Evolutionary conservation across 2,329 filamentous ascomycete species (phyloP).

Genomic region (Pseudogymnoascus sp.): DNA sequence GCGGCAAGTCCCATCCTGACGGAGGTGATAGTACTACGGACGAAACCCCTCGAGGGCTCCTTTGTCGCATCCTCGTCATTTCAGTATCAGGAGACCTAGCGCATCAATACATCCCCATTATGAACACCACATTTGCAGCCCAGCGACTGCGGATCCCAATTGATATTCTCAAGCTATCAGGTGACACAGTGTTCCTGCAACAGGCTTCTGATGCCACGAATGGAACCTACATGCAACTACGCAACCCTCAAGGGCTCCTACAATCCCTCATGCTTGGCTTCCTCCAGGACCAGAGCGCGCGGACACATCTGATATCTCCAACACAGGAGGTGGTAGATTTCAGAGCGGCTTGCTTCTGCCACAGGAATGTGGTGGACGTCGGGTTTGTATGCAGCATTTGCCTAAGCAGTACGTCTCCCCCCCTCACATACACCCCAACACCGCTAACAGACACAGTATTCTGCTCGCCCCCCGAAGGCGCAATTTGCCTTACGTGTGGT

Average conservation of each 20-base stretch:
- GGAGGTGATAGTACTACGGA: constrained; percentile 21
- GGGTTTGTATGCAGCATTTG: constrained; percentile 97
- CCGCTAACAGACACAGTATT: constrained; percentile 45
- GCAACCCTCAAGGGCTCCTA: constrained; percentile 62
- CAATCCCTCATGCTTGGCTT: constrained; percentile 95
- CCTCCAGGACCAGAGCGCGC: constrained; percentile 59
- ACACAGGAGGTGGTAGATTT: constrained; percentile 88
- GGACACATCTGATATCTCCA: constrained; percentile 63
- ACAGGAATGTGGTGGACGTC: constrained; percentile 79
- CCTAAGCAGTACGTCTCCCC: constrained; percentile 58
- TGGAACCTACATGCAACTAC: constrained; percentile 57
- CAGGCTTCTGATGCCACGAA: constrained; percentile 73
- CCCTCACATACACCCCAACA: background rate
- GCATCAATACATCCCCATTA: constrained; percentile 90
- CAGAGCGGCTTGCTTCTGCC: constrained; percentile 96
- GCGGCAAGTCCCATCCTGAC: constrained; percentile 15
- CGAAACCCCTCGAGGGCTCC: constrained; percentile 42
- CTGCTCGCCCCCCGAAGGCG: constrained; percentile 55
- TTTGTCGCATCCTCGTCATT: constrained; percentile 78
- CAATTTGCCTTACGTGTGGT: constrained; percentile 74
- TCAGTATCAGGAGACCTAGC: constrained; percentile 81
- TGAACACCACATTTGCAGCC: constrained; percentile 97
- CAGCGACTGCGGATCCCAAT: constrained; percentile 82
- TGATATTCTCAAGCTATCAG: constrained; percentile 80
- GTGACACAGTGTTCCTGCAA: constrained; percentile 84